These are phyloP conservation scores for Hyaloperonospora brassicae DNA, from an alignment of 352 stramenopile species.

Conservation along the genomic window DNA sequence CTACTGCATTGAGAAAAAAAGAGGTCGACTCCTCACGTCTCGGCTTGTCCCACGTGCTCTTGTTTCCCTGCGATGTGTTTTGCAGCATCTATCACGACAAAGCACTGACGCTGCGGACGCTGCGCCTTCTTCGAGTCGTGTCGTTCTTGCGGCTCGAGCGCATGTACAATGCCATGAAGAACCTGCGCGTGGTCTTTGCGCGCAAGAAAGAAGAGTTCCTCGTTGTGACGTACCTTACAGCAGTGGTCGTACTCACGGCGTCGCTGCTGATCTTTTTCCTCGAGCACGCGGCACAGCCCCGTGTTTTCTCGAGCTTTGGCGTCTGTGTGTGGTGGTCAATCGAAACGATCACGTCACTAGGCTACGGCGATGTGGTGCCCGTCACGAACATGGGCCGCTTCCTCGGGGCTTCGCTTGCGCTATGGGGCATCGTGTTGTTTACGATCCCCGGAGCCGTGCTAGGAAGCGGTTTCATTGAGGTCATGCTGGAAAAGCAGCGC, in stretches of 20 bases:
- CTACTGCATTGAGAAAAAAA: not conserved
- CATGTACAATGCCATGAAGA: slow-evolving; percentile 56
- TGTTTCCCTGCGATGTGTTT: too few relatives aligned
- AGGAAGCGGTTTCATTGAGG: slow-evolving; percentile 55
- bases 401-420: slow-evolving; percentile 36
- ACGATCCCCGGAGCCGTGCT: slow-evolving; percentile 53
- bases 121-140: slow-evolving; percentile 50
- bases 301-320: slow-evolving; percentile 41
- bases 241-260: slow-evolving; percentile 45
- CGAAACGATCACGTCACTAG: slow-evolving; percentile 61
- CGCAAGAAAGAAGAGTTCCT: slow-evolving; percentile 58
- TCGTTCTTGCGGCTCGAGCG: slow-evolving; percentile 54
- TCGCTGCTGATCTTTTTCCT: slow-evolving; percentile 61
- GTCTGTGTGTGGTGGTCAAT: slow-evolving; percentile 50
- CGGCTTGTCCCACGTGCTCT: not conserved
- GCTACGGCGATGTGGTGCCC: slow-evolving; percentile 56
- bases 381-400: slow-evolving; percentile 31
- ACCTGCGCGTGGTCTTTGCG: slow-evolving; percentile 41
- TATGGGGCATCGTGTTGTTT: slow-evolving; percentile 58
- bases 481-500: slow-evolving; percentile 61
- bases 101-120: slow-evolving; percentile 40
- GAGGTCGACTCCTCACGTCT: not conserved
- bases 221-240: slow-evolving; percentile 50
- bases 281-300: slow-evolving; percentile 42
- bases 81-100: slow-evolving; percentile 21